Conservation (phyloP, 345 rosid genomes). For the Rhizophora mangle region DNA sequence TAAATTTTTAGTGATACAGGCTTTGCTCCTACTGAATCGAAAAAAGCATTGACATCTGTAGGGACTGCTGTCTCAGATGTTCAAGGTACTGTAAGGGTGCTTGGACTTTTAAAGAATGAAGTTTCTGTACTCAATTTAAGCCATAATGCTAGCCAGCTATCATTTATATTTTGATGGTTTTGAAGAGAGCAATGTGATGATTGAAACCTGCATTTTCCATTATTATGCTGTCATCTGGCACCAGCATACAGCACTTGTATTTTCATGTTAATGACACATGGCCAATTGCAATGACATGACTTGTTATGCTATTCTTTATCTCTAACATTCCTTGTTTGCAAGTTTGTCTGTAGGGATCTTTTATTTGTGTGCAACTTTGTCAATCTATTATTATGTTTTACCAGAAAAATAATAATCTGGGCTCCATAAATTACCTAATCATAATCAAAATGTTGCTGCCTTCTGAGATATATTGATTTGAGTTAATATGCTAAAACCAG, state of each 20-base stretch:
- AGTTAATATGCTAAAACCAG: constrained; percentile 26
- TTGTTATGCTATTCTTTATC: background rate
- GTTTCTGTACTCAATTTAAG: constrained; percentile 29
- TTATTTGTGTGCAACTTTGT: background rate
- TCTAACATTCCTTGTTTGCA: background rate
- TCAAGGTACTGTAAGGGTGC: constrained; percentile 39
- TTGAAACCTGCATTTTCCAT: background rate
- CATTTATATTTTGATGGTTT: background rate
- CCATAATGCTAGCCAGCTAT: background rate
- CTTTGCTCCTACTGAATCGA: constrained; percentile 51
- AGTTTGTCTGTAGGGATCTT: background rate
- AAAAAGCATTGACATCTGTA: constrained; percentile 33
- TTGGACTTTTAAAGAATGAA: constrained; percentile 8
- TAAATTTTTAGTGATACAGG: constrained; percentile 49
- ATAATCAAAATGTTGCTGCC: background rate
- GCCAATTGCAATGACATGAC: background rate
- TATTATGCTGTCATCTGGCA: background rate
- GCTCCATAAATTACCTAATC: constrained; percentile 1
- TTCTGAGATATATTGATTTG: background rate
- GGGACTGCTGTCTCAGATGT: constrained; percentile 40
- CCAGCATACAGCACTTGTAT: background rate
- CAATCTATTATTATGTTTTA: background rate
- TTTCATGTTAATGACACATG: background rate
- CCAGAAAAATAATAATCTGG: background rate
- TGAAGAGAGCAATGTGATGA: background rate